A percentile compares a stretch with the other conserved stretches of the same genome.
These are phyloP conservation scores for Kwoniella dejecticola DNA, from an alignment of 768 basidiomycete genomes.

Conservation along the genomic window DNA sequence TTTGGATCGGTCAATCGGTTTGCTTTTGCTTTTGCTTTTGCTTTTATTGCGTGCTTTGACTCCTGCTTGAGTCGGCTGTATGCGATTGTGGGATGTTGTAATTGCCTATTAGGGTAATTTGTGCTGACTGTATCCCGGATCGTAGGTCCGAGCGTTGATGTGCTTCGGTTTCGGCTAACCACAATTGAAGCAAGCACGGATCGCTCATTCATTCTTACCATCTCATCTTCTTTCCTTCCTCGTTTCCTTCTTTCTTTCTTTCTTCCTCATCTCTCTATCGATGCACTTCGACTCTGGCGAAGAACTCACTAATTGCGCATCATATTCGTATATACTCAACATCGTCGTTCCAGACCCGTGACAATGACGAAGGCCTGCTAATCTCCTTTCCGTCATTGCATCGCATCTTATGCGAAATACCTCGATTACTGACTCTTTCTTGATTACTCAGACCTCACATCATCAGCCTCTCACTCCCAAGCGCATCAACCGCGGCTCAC, in stretches of 20 bases:
- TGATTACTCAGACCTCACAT: not conserved
- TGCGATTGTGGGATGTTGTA: not conserved
- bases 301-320: too few species aligned
- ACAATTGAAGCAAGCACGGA: too few species aligned
- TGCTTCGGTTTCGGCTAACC: too few species aligned
- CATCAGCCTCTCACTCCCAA: not conserved
- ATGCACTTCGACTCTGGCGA: too few species aligned
- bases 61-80: not conserved
- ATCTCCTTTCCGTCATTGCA: too few species aligned
- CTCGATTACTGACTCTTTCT: slow-evolving; percentile 4
- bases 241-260: not conserved
- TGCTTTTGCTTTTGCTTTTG: not conserved
- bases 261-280: too few species aligned
- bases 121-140: not conserved
- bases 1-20: too few species aligned
- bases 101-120: slow-evolving; percentile 2
- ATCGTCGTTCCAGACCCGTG: too few species aligned
- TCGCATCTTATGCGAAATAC: too few species aligned
- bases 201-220: too few species aligned
- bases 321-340: too few species aligned
- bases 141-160: slow-evolving; percentile 8
- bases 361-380: too few species aligned
- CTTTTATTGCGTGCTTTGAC: not conserved
- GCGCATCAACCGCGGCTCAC: not conserved
- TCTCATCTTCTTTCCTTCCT: not conserved